These are phyloP conservation scores for Phytophthora cryptogea DNA, from an alignment of 352 stramenopile genomes.

Conservation along the genomic window DNA sequence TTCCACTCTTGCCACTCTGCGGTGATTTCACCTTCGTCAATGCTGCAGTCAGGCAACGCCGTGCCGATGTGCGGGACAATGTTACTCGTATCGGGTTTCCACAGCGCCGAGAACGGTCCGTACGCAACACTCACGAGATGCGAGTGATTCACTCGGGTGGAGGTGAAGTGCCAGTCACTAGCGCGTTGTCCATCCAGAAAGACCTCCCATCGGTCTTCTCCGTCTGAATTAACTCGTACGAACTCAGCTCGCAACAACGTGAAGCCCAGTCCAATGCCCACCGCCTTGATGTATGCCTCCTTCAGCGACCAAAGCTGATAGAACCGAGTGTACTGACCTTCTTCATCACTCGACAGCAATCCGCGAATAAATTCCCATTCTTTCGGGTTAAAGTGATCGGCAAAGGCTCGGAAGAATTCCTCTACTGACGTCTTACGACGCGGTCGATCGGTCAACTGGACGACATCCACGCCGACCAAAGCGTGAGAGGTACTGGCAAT, in stretches of 20 bases:
- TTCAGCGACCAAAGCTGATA: constrained; percentile 82
- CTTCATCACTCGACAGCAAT: constrained; percentile 11
- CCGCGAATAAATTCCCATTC: constrained; percentile 66
- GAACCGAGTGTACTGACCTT: constrained; percentile 47
- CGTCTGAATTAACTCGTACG: background rate
- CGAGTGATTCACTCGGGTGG: constrained; percentile 28
- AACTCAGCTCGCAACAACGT: constrained; percentile 64
- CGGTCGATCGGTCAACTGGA: constrained; percentile 59
- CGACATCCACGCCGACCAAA: constrained; percentile 76
- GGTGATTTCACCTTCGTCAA: background rate
- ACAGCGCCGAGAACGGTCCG: constrained; percentile 48
- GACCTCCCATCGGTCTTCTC: constrained; percentile 39
- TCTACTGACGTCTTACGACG: constrained; percentile 19
- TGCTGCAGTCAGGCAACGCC: background rate
- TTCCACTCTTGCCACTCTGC: constrained; percentile 26
- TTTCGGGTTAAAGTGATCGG: constrained; percentile 50
- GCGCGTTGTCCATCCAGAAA: constrained; percentile 43
- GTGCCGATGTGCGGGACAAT: constrained; percentile 32
- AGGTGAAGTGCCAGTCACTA: constrained; percentile 51
- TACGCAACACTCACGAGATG: constrained; percentile 57
- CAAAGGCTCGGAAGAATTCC: constrained; percentile 71
- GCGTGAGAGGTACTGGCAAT: constrained; percentile 48
- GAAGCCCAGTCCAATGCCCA: constrained; percentile 74
- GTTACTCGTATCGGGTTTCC: constrained; percentile 48
- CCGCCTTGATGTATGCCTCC: constrained; percentile 76